phyloP scores from a whole-genome alignment of 768 basidiomycete genomes.

The Termitomyces sp. region DNA sequence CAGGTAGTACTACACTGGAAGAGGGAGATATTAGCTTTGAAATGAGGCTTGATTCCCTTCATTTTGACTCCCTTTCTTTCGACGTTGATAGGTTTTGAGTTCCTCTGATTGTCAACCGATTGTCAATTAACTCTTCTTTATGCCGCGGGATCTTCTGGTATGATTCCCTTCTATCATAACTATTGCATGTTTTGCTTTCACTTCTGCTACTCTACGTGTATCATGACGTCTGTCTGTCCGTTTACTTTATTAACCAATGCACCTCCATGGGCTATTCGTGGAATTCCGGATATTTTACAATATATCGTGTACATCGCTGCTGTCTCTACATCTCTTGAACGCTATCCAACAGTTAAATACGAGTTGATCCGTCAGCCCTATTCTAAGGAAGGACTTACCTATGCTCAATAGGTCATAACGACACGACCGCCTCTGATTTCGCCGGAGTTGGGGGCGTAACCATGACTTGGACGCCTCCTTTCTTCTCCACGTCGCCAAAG shows the following conservation, averaged over 20 bases:
- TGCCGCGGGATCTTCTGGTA: neutral
- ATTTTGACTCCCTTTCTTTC: conserved; percentile 71
- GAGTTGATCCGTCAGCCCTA: neutral
- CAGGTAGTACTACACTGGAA: conserved; percentile 7
- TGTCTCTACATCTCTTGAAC: neutral
- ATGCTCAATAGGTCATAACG: neutral
- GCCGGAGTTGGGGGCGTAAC: conserved; percentile 33
- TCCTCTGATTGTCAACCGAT: neutral
- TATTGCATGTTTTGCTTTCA: neutral
- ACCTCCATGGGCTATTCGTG: neutral
- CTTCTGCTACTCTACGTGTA: neutral
- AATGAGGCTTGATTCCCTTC: conserved; percentile 70
- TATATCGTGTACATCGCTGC: conserved; percentile 9
- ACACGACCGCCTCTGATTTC: conserved; percentile 11
- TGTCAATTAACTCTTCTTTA: neutral
- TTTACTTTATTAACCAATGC: neutral
- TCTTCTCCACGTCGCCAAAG: conserved; percentile 23
- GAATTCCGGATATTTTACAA: conserved; percentile 11
- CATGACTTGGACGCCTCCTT: conserved; percentile 25
- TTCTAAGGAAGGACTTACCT: neutral
- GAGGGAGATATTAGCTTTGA: conserved; percentile 50
- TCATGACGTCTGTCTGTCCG: neutral
- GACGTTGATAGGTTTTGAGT: conserved; percentile 55
- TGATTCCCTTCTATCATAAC: neutral
- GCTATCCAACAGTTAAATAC: neutral